Evolutionary conservation across 1,284 basidiomycete genomes (phyloP), one percentile per base, ranked within the genome.

Genomic region (Fistulinella staudtii): DNA sequence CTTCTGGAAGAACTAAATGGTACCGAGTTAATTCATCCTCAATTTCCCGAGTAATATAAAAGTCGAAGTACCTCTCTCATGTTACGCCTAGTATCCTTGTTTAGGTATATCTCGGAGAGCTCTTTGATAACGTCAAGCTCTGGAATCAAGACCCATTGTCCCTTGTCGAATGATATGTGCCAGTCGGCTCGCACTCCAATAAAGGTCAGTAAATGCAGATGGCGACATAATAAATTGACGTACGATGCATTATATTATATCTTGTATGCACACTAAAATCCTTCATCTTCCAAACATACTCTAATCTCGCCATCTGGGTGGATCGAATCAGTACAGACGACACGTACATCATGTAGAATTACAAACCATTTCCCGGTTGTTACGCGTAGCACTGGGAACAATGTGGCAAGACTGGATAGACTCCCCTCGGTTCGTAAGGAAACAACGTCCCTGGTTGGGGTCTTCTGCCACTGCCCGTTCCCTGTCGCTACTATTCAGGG

Each of bases 221-320:
- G 20, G 14, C 2, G 17, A 29, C 1, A 7, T 2, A 3, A 5
- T 5, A 1, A 10, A 9, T 3, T 13, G 0, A 27, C 38, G 5
- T 13, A 40, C 44, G 11, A 29, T 20, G 13, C 2, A 46, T 18
- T 15, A 47, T 2, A 21, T 47, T 37, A 33, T n/a, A 13, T 10
- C 14, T 28, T 1, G 34, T 14, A 27, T 45, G 5, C 7, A 45
- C 3, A 18, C 34, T 3, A n/a, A 44, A 15, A 30, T 30, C 7
- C 22, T 20, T 11, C 9, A 30, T 4, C 1, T 10, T 27, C 34
- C 35, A 43, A 8, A 15, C 37, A 18, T 33, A 37, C 17, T 97
- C 23, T 87, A 91, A 1, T 97, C 96, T 97, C 53, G 93, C 8
- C 21, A 36, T 22, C 34, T 36, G 8, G 8, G 13, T 33, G 9